Evolutionary conservation across 257 asterid genomes (phyloP).

Genomic region (Lycium barbarum): DNA sequence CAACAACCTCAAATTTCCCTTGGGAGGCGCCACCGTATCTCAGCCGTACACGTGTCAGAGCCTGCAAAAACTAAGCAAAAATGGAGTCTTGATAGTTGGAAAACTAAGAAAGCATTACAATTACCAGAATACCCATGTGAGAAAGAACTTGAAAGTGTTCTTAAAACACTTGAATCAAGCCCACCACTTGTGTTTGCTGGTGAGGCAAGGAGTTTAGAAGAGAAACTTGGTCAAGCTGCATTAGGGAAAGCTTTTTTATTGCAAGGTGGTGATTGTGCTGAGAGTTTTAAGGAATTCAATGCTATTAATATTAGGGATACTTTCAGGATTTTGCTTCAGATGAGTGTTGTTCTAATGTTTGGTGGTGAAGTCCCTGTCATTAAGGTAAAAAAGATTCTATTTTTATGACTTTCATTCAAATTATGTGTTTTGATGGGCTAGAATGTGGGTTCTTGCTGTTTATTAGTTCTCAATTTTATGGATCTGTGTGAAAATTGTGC

Average conservation of each 20-base stretch:
- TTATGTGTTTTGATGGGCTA: background rate
- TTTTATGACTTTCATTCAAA: background rate
- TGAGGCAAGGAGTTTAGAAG: conserved; percentile 83
- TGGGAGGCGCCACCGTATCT: conserved; percentile 50
- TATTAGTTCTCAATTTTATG: background rate
- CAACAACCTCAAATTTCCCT: conserved; percentile 37
- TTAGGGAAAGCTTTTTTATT: conserved; percentile 80
- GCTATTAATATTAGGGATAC: conserved; percentile 82
- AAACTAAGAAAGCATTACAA: conserved; percentile 72
- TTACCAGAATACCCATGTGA: conserved; percentile 78
- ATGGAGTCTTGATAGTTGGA: conserved; percentile 75
- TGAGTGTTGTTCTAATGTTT: conserved; percentile 82
- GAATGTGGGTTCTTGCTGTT: background rate
- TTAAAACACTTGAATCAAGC: conserved; percentile 59
- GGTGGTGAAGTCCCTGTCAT: conserved; percentile 87
- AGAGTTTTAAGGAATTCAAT: conserved; percentile 83
- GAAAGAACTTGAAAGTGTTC: conserved; percentile 64
- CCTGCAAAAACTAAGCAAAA: conserved; percentile 57
- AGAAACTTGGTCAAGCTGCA: conserved; percentile 77
- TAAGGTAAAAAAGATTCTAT: conserved; percentile 54
- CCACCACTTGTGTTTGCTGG: conserved; percentile 93
- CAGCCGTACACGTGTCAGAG: conserved; percentile 77
- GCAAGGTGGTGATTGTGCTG: conserved; percentile 92
- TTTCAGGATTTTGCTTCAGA: conserved; percentile 76
- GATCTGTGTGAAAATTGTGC: background rate